A percentile compares a stretch with the other conserved stretches of the same genome.
These are phyloP conservation scores for Claviceps monticola DNA, from an alignment of 2,329 filamentous ascomycete genomes.

Conservation along the genomic window DNA sequence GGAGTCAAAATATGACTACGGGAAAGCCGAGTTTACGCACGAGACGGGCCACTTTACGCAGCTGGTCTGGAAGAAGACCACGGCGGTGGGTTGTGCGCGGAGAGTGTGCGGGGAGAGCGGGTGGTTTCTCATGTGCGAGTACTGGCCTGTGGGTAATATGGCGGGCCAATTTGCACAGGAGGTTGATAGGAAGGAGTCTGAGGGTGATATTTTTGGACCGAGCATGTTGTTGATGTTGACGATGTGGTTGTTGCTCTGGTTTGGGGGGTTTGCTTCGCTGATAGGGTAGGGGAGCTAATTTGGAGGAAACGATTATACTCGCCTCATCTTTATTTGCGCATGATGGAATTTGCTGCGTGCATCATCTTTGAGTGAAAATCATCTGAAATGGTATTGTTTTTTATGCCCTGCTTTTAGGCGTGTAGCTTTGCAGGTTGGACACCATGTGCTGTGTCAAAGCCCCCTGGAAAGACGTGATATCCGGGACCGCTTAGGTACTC, in stretches of 20 bases:
- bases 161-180: conserved; percentile 32
- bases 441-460: too few species aligned
- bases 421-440: too few species aligned
- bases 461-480: too few species aligned
- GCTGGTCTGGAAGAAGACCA: conserved; percentile 17
- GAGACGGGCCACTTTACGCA: conserved; percentile 16
- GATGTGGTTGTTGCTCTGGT: background rate
- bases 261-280: background rate
- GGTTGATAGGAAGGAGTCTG: conserved; percentile 9
- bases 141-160: conserved; percentile 54
- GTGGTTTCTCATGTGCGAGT: conserved; percentile 59
- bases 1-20: conserved; percentile 6
- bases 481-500: too few species aligned
- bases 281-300: background rate
- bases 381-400: too few species aligned
- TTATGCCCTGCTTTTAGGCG: too few species aligned
- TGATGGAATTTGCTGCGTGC: too few species aligned
- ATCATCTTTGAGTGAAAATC: too few species aligned
- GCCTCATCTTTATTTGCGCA: too few species aligned
- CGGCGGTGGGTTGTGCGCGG: conserved; percentile 13
- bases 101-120: conserved; percentile 24
- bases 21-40: background rate
- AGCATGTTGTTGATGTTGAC: background rate
- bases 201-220: background rate
- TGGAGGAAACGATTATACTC: background rate